Evolutionary conservation across 768 basidiomycete species (phyloP).

Genomic region (Cystofilobasidium bisporidii): DNA sequence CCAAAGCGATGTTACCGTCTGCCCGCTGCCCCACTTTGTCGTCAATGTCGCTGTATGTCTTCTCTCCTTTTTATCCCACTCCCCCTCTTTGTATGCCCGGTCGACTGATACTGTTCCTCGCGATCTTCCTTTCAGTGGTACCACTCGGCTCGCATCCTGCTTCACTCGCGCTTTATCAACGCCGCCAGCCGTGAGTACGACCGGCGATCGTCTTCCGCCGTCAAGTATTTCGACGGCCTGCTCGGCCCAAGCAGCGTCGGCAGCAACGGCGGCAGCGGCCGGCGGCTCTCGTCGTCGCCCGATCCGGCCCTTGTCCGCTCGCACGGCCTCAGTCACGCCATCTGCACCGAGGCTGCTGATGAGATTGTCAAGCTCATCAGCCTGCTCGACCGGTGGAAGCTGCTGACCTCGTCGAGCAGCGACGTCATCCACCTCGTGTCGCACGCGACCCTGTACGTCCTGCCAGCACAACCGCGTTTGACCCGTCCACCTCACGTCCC

Average conservation of each 20-base stretch:
- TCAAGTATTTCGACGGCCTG: not conserved
- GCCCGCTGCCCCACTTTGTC: slow-evolving; percentile 33
- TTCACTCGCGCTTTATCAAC: slow-evolving; percentile 32
- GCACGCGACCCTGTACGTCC: slow-evolving; percentile 29
- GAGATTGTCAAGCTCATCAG: slow-evolving; percentile 30
- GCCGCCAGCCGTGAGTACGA: not conserved
- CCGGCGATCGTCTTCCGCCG: not conserved
- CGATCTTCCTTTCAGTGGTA: slow-evolving; percentile 31
- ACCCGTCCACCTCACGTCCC: not conserved
- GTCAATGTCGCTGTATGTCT: slow-evolving; percentile 32
- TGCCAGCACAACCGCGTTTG: not conserved
- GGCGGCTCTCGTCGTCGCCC: not conserved
- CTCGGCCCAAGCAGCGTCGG: not conserved
- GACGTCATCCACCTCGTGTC: slow-evolving; percentile 35
- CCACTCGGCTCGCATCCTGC: slow-evolving; percentile 32
- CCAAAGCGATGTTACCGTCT: slow-evolving; percentile 13
- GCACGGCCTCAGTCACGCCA: slow-evolving; percentile 24
- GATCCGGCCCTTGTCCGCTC: slow-evolving; percentile 17
- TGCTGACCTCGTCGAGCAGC: slow-evolving; percentile 31
- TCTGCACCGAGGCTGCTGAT: slow-evolving; percentile 34
- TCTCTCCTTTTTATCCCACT: not conserved
- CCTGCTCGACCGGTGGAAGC: slow-evolving; percentile 29
- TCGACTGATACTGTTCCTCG: not conserved
- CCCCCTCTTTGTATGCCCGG: not conserved
- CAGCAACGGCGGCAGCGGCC: not conserved